These are phyloP conservation scores for Biscogniauxia mediterranea DNA, from an alignment of 2,329 filamentous ascomycete species.

Conservation along the genomic window DNA sequence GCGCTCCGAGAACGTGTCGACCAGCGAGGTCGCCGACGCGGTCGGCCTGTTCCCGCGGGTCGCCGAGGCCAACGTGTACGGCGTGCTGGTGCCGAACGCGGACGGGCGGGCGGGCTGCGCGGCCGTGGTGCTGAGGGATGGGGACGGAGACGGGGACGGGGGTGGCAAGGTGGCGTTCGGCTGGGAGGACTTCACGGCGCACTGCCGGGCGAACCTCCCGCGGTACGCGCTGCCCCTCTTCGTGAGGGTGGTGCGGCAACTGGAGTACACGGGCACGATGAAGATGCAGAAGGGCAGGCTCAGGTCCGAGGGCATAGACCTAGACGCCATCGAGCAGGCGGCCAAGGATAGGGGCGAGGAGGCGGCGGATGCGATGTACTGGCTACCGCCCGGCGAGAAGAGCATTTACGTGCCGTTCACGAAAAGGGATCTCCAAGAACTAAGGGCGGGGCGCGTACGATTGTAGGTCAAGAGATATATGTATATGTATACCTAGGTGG, in stretches of 20 bases:
- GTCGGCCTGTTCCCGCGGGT: slow-evolving; percentile 39
- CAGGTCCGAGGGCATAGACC: slow-evolving; percentile 42
- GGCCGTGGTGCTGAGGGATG: slow-evolving; percentile 36
- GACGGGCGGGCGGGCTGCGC: slow-evolving; percentile 44
- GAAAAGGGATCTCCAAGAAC: slow-evolving; percentile 34
- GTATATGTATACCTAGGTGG: no score
- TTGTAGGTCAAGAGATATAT: no score
- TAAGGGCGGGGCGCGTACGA: slow-evolving; percentile 25
- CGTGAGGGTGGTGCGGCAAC: slow-evolving; percentile 35
- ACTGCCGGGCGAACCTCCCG: slow-evolving; percentile 39
- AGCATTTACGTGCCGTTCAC: slow-evolving; percentile 37
- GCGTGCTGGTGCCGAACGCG: slow-evolving; percentile 41
- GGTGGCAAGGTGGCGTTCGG: slow-evolving; percentile 29
- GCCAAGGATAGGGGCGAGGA: slow-evolving; percentile 33
- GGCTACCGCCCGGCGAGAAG: slow-evolving; percentile 35
- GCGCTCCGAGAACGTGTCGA: slow-evolving; percentile 49
- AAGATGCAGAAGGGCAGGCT: slow-evolving; percentile 44
- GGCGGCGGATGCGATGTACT: slow-evolving; percentile 34
- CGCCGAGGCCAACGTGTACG: slow-evolving; percentile 43
- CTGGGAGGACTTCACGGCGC: slow-evolving; percentile 29
- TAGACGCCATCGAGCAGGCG: slow-evolving; percentile 32
- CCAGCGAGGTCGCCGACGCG: slow-evolving; percentile 42
- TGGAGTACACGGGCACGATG: slow-evolving; percentile 45
- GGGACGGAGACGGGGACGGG: slow-evolving; percentile 6
- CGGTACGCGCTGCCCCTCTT: slow-evolving; percentile 46